Base-by-base conservation (phyloP, 805 yeast species). In the Tetrapisispora nanseiensis region DNA sequence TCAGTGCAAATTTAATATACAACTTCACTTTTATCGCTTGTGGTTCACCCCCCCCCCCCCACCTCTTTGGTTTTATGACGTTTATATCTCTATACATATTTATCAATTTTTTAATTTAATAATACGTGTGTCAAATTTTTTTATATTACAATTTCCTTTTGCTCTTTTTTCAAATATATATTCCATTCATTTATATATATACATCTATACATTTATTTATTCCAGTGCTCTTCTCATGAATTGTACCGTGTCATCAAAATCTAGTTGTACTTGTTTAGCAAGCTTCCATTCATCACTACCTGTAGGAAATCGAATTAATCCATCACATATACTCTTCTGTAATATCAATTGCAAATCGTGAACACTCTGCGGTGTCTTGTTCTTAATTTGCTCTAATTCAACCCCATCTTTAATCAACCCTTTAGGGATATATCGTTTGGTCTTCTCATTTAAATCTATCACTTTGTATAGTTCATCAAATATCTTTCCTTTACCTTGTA, bases 201-300 rank as follows among this genome's bases (percentile, higher is more conserved):
- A 20, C 26, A 6, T 21, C n/a, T 21, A 33, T 21, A n/a, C 26
- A 4, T 5, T 28, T 28, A 2, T 19, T 30, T 46, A 57, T 31
- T 57, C 63, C 15, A 61, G 39, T 27, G 63, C 64, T 33, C 63
- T 48, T 41, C 64, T 50, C 57, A 61, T 61, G 47, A 61, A 61
- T 39, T 57, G 61, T 1, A 61, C 62, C 2, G 63, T 61, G 39
- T 59, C 63, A 33, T 59, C 62, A 18, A 61, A 43, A 42, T 61
- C 63, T 3, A 44, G 19, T 41, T 61, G 65, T 13, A 55, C 51
- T 33, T 56, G 60, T 23, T 50, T 35, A 6, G 59, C 61, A 12
- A 48, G 48, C 23, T 39, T 43, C 61, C 62, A 59, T 2, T 50
- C 50, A 4, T 29, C 39, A 22, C 49, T 46, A n/a, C 56, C 60